Conservation (phyloP, 768 basidiomycete species). For the button mushroom (Agaricus bisporus) region DNA sequence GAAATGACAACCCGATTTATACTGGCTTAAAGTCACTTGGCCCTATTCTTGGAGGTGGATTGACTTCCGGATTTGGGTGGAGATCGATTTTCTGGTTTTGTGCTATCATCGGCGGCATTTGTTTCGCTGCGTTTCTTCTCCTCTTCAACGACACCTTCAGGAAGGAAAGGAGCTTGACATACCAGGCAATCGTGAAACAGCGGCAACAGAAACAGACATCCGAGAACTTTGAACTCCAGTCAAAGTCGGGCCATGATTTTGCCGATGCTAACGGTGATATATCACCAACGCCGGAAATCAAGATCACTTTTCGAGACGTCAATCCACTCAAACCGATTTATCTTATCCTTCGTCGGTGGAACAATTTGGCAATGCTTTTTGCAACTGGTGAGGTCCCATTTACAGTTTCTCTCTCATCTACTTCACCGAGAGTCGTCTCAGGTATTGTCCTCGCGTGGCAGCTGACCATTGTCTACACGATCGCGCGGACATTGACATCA, state of each 20-base stretch:
- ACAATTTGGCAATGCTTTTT: too few relatives aligned
- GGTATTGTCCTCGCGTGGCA: constrained; percentile 2
- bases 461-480: constrained; percentile 66
- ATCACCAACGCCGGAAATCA: too few relatives aligned
- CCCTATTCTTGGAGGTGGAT: constrained; percentile 61
- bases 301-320: too few relatives aligned
- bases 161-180: constrained; percentile 69
- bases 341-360: too few relatives aligned
- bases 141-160: constrained; percentile 79
- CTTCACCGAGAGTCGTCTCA: neutral
- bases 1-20: neutral
- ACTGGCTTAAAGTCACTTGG: constrained; percentile 33
- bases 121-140: constrained; percentile 47
- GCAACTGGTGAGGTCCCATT: too few relatives aligned
- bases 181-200: constrained; percentile 53
- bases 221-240: too few relatives aligned
- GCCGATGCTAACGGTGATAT: too few relatives aligned
- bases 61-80: constrained; percentile 66
- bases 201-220: constrained; percentile 13
- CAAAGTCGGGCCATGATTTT: too few relatives aligned
- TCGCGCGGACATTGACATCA: constrained; percentile 55
- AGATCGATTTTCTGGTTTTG: constrained; percentile 78
- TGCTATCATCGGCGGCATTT: constrained; percentile 48
- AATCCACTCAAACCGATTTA: too few relatives aligned
- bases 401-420: too few relatives aligned